phyloP scores from a whole-genome alignment of 2,329 filamentous ascomycete species.

The Cladosporium sp. region DNA sequence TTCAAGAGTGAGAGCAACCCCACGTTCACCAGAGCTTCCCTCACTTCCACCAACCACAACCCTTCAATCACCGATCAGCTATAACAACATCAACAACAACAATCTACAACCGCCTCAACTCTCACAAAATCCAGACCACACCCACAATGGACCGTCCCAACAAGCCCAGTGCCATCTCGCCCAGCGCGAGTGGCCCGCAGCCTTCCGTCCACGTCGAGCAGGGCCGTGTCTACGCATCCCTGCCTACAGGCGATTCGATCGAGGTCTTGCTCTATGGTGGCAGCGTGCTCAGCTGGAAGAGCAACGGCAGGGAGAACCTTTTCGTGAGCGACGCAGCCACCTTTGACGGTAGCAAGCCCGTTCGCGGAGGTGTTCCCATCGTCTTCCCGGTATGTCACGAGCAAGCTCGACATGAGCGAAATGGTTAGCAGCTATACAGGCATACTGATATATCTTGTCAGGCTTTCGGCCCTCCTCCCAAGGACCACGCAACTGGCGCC shows the following conservation, averaged over 20 bases:
- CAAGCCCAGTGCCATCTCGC: constrained; percentile 74
- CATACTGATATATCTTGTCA: constrained; percentile 37
- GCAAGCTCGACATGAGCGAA: not conserved
- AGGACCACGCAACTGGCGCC: constrained; percentile 72
- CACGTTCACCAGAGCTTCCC: constrained; percentile 6
- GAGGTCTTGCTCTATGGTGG: constrained; percentile 88
- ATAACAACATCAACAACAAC: not conserved
- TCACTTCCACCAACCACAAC: constrained; percentile 17
- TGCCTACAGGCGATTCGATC: constrained; percentile 84
- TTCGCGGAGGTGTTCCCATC: constrained; percentile 86
- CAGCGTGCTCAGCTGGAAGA: constrained; percentile 92
- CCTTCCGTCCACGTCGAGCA: constrained; percentile 74
- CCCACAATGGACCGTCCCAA: constrained; percentile 74
- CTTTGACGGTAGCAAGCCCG: constrained; percentile 83
- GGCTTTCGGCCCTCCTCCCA: constrained; percentile 82
- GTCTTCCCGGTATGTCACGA: constrained; percentile 76
- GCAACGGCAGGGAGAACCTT: constrained; percentile 74
- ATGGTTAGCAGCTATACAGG: not conserved
- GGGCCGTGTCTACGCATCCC: constrained; percentile 71
- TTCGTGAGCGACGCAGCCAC: constrained; percentile 79
- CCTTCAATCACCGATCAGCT: not conserved
- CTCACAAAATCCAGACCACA: not conserved
- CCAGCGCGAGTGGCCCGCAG: constrained; percentile 64
- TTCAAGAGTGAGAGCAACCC: constrained; percentile 1
- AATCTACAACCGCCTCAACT: not conserved